Evolutionary conservation across 768 basidiomycete genomes (phyloP).

Genomic region (Boletus patriciae): DNA sequence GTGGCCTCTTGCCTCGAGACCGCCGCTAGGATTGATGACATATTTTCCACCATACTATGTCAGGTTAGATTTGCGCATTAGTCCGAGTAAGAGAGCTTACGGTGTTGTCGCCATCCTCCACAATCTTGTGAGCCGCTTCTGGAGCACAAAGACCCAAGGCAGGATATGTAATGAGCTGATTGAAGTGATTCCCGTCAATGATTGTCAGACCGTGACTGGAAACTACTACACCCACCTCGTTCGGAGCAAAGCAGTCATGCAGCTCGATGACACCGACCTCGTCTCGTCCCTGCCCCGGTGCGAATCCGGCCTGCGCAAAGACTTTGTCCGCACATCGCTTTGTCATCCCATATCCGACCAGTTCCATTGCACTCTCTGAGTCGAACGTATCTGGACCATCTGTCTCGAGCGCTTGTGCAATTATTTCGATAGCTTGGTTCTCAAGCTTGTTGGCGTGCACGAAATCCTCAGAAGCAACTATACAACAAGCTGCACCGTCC

Average conservation of each 20-base stretch:
- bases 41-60: conserved; percentile 75
- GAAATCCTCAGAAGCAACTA: conserved; percentile 77
- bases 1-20: conserved; percentile 82
- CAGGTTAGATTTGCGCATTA: not conserved
- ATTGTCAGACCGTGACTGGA: not conserved
- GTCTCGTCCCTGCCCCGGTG: conserved; percentile 57
- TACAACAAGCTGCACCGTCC: conserved; percentile 74
- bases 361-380: conserved; percentile 65
- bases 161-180: conserved; percentile 73
- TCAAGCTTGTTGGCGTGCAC: conserved; percentile 68
- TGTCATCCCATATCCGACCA: conserved; percentile 75
- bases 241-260: conserved; percentile 81
- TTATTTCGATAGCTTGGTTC: conserved; percentile 84
- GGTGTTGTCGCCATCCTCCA: conserved; percentile 76
- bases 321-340: conserved; percentile 64
- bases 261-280: conserved; percentile 80
- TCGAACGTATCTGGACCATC: conserved; percentile 65
- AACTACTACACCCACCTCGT: conserved; percentile 51
- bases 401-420: conserved; percentile 60
- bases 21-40: conserved; percentile 81
- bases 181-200: no score
- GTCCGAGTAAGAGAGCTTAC: conserved; percentile 38
- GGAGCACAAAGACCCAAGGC: conserved; percentile 67
- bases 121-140: conserved; percentile 67
- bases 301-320: conserved; percentile 68